Conservation (phyloP, 805 yeast genomes). For the Teunomyces panamensis region DNA sequence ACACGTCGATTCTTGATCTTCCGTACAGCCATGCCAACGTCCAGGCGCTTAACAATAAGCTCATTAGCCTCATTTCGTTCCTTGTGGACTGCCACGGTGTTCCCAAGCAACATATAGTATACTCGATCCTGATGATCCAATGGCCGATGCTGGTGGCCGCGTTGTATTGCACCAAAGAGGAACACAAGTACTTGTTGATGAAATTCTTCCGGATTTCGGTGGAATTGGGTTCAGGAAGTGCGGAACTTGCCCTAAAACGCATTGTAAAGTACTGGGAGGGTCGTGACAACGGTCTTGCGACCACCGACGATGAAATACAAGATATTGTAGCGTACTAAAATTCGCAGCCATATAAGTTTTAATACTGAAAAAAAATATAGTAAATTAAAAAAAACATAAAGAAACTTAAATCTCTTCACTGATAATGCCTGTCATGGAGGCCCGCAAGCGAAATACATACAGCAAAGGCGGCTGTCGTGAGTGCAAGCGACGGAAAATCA, state of each 20-base stretch:
- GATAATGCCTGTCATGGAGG: not conserved
- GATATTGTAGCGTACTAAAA: slow-evolving; percentile 38
- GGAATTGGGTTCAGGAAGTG: slow-evolving; percentile 51
- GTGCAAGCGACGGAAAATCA: slow-evolving; percentile 41
- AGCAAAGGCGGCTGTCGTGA: slow-evolving; percentile 39
- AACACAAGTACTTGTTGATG: slow-evolving; percentile 34
- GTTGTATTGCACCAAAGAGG: slow-evolving; percentile 33
- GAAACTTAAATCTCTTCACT: not conserved
- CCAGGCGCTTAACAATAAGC: slow-evolving; percentile 27
- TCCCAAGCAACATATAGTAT: slow-evolving; percentile 18
- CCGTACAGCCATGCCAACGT: slow-evolving; percentile 32
- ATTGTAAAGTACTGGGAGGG: slow-evolving; percentile 28
- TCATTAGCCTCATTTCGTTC: slow-evolving; percentile 21
- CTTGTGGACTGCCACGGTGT: slow-evolving; percentile 17
- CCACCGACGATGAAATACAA: slow-evolving; percentile 5
- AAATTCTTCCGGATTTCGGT: slow-evolving; percentile 40
- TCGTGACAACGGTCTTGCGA: slow-evolving; percentile 14
- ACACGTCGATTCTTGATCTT: slow-evolving; percentile 32
- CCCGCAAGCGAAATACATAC: slow-evolving; percentile 16
- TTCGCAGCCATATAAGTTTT: not conserved
- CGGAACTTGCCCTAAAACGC: slow-evolving; percentile 34
- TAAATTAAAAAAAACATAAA: not conserved
- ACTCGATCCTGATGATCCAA: slow-evolving; percentile 48
- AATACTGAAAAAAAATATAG: not conserved
- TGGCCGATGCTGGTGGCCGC: slow-evolving; percentile 57